Evolutionary conservation across 345 rosid genomes (phyloP).

Genomic region (Rhodomyrtus tomentosa): DNA sequence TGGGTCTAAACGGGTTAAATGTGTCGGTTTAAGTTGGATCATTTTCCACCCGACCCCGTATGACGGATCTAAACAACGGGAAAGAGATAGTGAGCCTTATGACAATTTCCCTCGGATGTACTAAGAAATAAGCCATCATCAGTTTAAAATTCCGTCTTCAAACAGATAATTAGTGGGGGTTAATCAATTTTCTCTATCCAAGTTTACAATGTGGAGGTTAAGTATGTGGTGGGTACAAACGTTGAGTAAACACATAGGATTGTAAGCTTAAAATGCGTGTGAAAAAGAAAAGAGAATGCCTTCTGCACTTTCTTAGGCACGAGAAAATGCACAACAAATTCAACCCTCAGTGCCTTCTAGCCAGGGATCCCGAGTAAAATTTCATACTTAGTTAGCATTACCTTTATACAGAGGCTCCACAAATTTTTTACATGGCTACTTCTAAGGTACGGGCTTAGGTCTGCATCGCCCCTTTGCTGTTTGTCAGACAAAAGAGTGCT

Average conservation of each 20-base stretch:
- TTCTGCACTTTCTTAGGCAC: background rate
- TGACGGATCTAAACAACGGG: background rate
- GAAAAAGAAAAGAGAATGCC: background rate
- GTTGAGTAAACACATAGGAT: fast-evolving
- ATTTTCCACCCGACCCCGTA: too few species aligned
- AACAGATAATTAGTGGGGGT: background rate
- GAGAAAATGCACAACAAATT: slow-evolving; percentile 43
- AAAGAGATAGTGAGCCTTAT: background rate
- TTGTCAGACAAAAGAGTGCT: background rate
- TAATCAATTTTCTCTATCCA: background rate
- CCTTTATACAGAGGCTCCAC: background rate
- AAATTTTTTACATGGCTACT: background rate
- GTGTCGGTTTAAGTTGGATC: too few species aligned
- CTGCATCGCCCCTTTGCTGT: background rate
- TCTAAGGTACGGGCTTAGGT: background rate
- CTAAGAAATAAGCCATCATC: background rate
- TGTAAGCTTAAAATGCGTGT: background rate
- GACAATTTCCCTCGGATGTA: background rate
- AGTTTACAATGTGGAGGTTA: background rate
- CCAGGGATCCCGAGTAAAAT: background rate
- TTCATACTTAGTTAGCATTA: background rate
- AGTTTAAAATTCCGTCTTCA: background rate
- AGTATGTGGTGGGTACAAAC: background rate
- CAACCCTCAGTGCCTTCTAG: slow-evolving; percentile 16
- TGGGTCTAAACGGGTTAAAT: too few species aligned